These are phyloP conservation scores for Colletotrichum sp. DNA, from an alignment of 2,329 filamentous ascomycete species.

Conservation along the genomic window DNA sequence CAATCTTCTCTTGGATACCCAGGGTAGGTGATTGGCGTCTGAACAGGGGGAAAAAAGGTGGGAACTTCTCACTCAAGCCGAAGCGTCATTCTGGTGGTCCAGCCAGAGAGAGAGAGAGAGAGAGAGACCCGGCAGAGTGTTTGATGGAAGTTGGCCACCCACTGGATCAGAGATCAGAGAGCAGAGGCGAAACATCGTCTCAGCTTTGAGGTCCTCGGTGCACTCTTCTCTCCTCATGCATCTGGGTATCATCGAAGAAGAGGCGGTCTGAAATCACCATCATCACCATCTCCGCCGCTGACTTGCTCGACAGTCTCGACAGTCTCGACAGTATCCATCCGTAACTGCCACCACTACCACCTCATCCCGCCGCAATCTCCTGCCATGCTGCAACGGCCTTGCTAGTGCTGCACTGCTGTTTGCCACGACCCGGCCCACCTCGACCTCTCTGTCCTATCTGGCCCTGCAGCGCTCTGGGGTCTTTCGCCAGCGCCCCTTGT, in stretches of 20 bases:
- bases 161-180: neutral
- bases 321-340: neutral
- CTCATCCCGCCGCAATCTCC: neutral
- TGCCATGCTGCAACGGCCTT: constrained; percentile 5
- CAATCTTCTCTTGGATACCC: neutral
- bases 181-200: neutral
- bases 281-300: neutral
- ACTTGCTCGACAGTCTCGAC: neutral
- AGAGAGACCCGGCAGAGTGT: neutral
- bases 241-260: neutral
- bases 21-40: neutral
- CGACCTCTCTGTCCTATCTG: neutral
- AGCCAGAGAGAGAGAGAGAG: neutral
- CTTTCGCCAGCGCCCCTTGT: neutral
- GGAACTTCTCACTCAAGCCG: neutral
- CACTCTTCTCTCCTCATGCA: neutral
- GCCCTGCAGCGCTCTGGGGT: neutral
- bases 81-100: neutral
- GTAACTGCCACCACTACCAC: neutral
- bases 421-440: neutral
- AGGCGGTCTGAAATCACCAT: neutral
- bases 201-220: neutral
- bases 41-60: neutral
- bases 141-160: neutral
- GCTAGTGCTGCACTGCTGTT: constrained; percentile 3